Percentiles rank a stretch among this genome's conserved stretches.
Evolutionary conservation across 208 protist species (phyloP).

Genomic region (Paratrypanosoma confusum): DNA sequence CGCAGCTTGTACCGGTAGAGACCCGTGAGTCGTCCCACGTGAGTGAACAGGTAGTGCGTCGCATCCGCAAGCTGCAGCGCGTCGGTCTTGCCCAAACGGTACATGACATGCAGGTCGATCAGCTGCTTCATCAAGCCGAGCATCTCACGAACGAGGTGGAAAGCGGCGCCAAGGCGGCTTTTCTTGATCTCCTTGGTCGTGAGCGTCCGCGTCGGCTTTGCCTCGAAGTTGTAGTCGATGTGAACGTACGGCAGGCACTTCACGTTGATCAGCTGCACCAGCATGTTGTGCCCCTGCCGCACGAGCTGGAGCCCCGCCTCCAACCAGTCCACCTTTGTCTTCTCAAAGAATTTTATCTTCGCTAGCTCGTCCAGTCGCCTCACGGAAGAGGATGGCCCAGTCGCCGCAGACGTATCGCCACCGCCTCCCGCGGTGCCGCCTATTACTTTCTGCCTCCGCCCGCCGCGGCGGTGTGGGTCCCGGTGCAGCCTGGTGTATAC

Average conservation of each 20-base stretch:
- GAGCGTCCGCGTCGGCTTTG: conserved; percentile 99
- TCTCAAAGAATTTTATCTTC: conserved; percentile 99
- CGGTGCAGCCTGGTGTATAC: conserved; percentile 97
- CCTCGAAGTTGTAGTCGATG: conserved; percentile 99
- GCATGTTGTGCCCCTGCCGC: conserved; percentile 99
- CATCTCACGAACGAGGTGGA: conserved; percentile 99
- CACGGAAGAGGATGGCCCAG: conserved; percentile 6
- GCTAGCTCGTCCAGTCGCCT: conserved; percentile 89
- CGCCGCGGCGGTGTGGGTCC: conserved; percentile 26
- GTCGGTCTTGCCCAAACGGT: conserved; percentile 98
- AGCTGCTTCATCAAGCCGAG: conserved; percentile 99
- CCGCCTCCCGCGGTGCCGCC: conserved; percentile 5
- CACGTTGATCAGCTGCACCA: conserved; percentile 99
- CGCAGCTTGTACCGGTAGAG: conserved; percentile 99
- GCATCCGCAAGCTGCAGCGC: conserved; percentile 99
- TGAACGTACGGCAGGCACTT: conserved; percentile 99
- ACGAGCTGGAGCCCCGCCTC: conserved; percentile 99
- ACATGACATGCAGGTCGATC: conserved; percentile 99
- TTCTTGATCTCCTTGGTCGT: conserved; percentile 99
- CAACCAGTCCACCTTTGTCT: conserved; percentile 99
- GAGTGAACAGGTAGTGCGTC: conserved; percentile 99
- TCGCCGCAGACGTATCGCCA: conserved; percentile 1
- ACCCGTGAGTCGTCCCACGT: conserved; percentile 99
- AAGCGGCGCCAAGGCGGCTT: conserved; percentile 99
- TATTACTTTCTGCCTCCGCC: conserved; percentile 2